Evolutionary conservation across 2,329 filamentous ascomycete genomes (phyloP), one percentile per base, ranked within the genome.

Genomic region (Zalaria obscura): DNA sequence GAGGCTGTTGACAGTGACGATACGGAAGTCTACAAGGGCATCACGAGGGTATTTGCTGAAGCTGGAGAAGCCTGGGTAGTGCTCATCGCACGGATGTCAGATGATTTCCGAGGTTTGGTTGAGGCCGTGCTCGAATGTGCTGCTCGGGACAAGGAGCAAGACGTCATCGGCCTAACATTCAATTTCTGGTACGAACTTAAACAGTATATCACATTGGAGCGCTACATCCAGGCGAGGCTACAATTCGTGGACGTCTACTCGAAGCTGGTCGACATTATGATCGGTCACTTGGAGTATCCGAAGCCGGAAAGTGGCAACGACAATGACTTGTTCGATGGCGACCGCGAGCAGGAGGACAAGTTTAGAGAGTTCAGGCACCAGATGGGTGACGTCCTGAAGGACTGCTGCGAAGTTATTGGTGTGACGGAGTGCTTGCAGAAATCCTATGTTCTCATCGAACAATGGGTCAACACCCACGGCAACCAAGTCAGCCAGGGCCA

Each of bases 151-250:
- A 79, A 78, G 57, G 89, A 95, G 41, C 78, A 83, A 47, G 91
- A 98, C 50, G 86, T 88, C 4, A 87, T 98, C 48, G 84, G 86
- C 41, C 78, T 91, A 54, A 98, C 93, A 0, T 98, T 98, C 63
- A 78, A 78, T 50, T 96, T 98, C 66, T 98, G 91, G 91, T 96
- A 93, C 58, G 91, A 98, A 57, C 73, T 98, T 37, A 98, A 98
- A 68, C 87, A 95, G 59, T 95, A 93, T 58, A 71, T 98, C 38
- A 87, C 88, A 2, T 64, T 98, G 40, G 89, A 96, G 31, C 81
- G 81, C 50, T 98, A 95, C 58, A 83, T 84, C 40, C 75, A 87
- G 52, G 83, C 88, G 34, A 78, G 88, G 40, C 62, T 86, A 48
- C 73, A 83, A 52, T 75, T 86, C 42, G 70, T 84, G 31, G 84